Evolutionary conservation across 192 early-diverging fungal genomes (phyloP).

Genomic region (Coemansia umbellata): DNA sequence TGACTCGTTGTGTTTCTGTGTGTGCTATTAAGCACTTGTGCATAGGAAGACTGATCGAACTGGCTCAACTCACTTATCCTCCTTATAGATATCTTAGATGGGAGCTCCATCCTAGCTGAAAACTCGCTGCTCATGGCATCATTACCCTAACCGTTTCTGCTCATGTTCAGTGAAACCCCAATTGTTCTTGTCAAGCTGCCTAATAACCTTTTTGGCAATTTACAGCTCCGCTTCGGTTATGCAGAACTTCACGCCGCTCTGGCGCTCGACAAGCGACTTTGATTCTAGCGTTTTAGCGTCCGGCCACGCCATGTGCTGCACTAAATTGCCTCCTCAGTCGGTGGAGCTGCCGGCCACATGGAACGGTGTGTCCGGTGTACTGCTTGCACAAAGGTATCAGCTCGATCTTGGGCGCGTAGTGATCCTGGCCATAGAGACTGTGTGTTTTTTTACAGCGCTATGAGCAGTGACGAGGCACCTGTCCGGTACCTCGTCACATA

Average conservation of each 20-base stretch:
- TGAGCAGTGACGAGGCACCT: constrained; percentile 76
- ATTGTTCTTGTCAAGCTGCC: no score
- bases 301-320: constrained; percentile 71
- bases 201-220: constrained; percentile 54
- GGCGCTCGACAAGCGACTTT: constrained; percentile 63
- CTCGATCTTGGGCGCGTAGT: constrained; percentile 63
- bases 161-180: no score
- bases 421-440: constrained; percentile 31
- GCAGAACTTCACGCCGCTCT: constrained; percentile 57
- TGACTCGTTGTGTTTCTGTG: no score
- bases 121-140: no score
- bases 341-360: constrained; percentile 27
- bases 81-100: no score
- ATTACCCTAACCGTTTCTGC: no score
- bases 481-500: constrained; percentile 79
- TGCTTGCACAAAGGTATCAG: constrained; percentile 62
- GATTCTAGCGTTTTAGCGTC: constrained; percentile 68
- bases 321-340: background rate
- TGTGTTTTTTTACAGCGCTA: constrained; percentile 58
- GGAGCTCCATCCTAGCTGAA: background rate
- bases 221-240: constrained; percentile 68
- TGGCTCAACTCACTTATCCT: no score
- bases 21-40: no score
- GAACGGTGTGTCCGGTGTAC: constrained; percentile 66
- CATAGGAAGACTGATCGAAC: no score